phyloP scores from a whole-genome alignment of 176 grass and related monocot genomes.

The Thalia dealbata region DNA sequence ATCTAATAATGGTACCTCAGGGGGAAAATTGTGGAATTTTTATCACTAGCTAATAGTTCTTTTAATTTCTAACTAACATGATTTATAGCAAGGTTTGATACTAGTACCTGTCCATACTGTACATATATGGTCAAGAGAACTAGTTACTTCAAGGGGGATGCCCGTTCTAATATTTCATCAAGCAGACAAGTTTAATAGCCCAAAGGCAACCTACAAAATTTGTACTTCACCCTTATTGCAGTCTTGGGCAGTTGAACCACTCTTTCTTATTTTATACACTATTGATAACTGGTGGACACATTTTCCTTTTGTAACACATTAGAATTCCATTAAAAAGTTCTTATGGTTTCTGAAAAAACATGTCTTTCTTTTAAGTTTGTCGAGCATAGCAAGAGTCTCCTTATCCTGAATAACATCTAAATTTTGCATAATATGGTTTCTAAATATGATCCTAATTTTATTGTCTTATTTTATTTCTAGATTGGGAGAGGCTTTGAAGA shows the following conservation, averaged over 20 bases:
- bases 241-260: not conserved
- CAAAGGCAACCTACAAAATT: not conserved
- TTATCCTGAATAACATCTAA: not conserved
- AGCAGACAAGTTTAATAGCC: not conserved
- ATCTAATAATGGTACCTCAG: not conserved
- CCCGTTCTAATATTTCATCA: no score
- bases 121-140: no score
- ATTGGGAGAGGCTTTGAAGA: slow-evolving; percentile 49
- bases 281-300: not conserved
- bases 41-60: not conserved
- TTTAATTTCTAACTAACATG: not conserved
- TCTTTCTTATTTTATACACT: not conserved
- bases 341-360: no score
- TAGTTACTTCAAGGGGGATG: no score
- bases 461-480: slow-evolving; percentile 20
- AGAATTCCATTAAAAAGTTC: not conserved
- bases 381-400: not conserved
- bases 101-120: no score
- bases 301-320: not conserved
- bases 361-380: not conserved
- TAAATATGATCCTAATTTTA: no score
- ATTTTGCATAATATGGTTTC: not conserved
- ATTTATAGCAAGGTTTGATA: no score
- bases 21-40: not conserved
- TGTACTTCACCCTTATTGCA: no score